Percentiles rank a stretch among this genome's conserved stretches.
Conservation (phyloP, 2,329 filamentous ascomycete genomes). For the Simplicillium aogashimaense region DNA sequence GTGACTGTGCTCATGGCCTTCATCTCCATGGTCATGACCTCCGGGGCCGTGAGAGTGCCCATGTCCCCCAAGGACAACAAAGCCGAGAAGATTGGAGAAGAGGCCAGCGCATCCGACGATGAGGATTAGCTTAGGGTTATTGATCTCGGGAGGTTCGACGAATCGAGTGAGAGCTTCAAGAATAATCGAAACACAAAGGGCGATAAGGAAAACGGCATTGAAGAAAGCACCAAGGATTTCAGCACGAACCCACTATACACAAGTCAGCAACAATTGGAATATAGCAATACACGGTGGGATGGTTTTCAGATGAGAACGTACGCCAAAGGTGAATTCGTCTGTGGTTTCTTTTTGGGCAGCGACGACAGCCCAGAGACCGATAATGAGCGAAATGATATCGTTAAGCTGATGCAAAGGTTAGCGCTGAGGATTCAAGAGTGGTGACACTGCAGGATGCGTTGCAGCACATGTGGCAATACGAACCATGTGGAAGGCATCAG, state of each 20-base stretch:
- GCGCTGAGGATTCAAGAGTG: conserved; percentile 7
- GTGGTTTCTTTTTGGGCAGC: conserved; percentile 77
- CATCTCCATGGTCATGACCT: conserved; percentile 26
- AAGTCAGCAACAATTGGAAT: not conserved
- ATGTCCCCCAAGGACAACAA: conserved; percentile 88
- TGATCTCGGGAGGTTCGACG: conserved; percentile 80
- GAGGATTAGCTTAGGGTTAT: conserved; percentile 76
- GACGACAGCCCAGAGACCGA: conserved; percentile 91
- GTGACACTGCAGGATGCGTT: not conserved
- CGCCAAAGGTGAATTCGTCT: conserved; percentile 90
- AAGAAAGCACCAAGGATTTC: conserved; percentile 94
- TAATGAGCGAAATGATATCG: conserved; percentile 88
- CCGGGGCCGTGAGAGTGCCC: conserved; percentile 66
- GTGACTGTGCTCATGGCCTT: conserved; percentile 17
- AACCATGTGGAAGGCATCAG: conserved; percentile 98
- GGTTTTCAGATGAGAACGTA: conserved; percentile 29
- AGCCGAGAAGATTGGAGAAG: conserved; percentile 77
- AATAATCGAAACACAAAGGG: conserved; percentile 90
- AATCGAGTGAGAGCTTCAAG: conserved; percentile 90
- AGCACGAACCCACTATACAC: conserved; percentile 76
- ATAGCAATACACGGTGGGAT: not conserved
- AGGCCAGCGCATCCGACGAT: conserved; percentile 83
- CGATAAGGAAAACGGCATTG: conserved; percentile 95
- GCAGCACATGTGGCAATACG: conserved; percentile 15
- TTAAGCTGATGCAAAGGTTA: conserved; percentile 55